Evolutionary conservation across 768 basidiomycete genomes (phyloP), one percentile per base, ranked within the genome.

Genomic region (Coprinopsis sp.): DNA sequence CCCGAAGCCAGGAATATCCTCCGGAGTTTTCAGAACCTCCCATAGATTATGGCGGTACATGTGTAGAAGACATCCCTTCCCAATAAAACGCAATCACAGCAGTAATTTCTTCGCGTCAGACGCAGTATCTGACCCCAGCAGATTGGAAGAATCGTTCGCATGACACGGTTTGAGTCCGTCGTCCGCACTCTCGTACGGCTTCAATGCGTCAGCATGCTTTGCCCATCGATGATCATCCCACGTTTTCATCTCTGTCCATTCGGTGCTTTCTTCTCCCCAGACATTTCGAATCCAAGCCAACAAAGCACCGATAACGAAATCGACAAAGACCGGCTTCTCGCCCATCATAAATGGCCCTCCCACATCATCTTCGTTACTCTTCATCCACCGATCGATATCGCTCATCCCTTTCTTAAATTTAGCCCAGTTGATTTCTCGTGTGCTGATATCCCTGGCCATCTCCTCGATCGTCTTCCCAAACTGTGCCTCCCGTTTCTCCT

Each of bases 401-500:
- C 57, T 60, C 21, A 75, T 61, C 1, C 49, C 64, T 1, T 46
- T 63, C 49, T 66, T 58, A 6, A 74, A 30, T 43, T 61, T 59
- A 34, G 59, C 58, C 74, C 74, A 77, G 33, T 65, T 60, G 8
- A 41, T 62, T 5, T 59, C 59, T 13, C 64, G 54, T 38, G 49
- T 57, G 10, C 67, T 64, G 11, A 59, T 54, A 13, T 50, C 52
- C 0, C 70, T 68, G 3, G 59, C 44, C 16, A 69, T 37, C 29
- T 69, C 64, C 54, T 76, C 73, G 40, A 70, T 52, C 29, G 58
- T 55, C 33, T 50, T 58, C 0, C 74, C 73, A 36, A 67, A 66
- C 2, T 33, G 38, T 3, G 41, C 48, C 23, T 62, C 59, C 14
- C 72, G 59, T 1, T 70, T 73, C 6, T 49, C 52, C 24, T 67